A percentile compares a stretch with the other conserved stretches of the same genome.
Evolutionary conservation across 495 filamentous ascomycete genomes (phyloP).

Genomic region (Lasiosphaeria miniovina): DNA sequence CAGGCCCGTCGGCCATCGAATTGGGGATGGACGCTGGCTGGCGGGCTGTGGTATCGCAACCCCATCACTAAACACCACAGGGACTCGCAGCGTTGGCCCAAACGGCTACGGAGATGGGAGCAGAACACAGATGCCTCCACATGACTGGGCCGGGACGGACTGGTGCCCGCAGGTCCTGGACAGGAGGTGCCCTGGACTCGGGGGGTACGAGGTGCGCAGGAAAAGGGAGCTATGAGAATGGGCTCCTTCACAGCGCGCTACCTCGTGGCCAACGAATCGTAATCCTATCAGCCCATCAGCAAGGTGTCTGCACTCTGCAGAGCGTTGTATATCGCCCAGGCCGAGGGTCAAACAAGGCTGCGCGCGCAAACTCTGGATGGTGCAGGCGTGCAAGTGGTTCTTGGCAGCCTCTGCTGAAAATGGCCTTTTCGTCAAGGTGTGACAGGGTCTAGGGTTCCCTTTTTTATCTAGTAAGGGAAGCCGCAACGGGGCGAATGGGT

Average conservation of each 20-base stretch:
- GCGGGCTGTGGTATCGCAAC: too few relatives aligned
- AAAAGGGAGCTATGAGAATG: too few relatives aligned
- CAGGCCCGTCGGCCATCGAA: not conserved
- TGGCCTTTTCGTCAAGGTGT: constrained; percentile 10
- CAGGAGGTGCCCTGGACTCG: too few relatives aligned
- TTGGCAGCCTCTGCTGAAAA: constrained; percentile 9
- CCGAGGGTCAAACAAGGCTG: constrained; percentile 10
- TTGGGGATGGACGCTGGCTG: not conserved
- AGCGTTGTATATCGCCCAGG: constrained; percentile 1
- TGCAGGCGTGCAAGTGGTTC: not conserved
- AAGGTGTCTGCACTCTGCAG: constrained; percentile 2
- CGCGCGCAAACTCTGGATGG: not conserved
- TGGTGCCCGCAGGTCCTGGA: too few relatives aligned
- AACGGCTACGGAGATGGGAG: too few relatives aligned
- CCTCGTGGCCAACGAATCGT: not conserved
- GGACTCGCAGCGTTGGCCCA: too few relatives aligned
- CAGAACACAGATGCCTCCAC: too few relatives aligned
- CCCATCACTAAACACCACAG: too few relatives aligned
- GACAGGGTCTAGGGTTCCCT: constrained; percentile 13
- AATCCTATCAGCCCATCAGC: constrained; percentile 9
- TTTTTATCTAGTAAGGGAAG: not conserved
- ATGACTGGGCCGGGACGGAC: too few relatives aligned
- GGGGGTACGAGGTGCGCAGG: too few relatives aligned
- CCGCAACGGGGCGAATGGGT: not conserved
- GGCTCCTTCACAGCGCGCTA: too few relatives aligned